Conservation (phyloP, 208 protist species). For the Leishmania lainsoni region DNA sequence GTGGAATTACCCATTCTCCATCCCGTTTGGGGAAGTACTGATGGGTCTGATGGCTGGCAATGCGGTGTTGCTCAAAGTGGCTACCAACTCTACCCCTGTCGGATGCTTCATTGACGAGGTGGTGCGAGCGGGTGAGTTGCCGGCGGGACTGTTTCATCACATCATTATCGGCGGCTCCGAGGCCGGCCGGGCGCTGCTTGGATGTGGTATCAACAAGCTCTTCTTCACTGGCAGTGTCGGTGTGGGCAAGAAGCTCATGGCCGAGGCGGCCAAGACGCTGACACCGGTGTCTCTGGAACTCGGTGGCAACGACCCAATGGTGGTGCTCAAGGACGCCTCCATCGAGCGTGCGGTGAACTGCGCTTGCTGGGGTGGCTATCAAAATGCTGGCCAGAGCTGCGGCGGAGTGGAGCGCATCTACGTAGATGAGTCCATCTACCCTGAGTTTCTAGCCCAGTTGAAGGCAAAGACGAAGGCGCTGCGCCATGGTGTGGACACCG, state of each 20-base stretch:
- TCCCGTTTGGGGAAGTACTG: slow-evolving; percentile 83
- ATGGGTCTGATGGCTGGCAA: slow-evolving; percentile 89
- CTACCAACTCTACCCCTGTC: slow-evolving; percentile 52
- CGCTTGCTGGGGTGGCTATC: slow-evolving; percentile 77
- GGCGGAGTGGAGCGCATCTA: slow-evolving; percentile 77
- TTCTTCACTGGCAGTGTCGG: slow-evolving; percentile 87
- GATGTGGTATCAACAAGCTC: slow-evolving; percentile 67
- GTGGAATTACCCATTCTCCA: slow-evolving; percentile 89
- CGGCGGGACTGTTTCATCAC: slow-evolving; percentile 67
- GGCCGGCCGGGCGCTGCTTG: slow-evolving; percentile 46
- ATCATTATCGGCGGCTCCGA: slow-evolving; percentile 49
- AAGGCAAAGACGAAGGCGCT: slow-evolving; percentile 71
- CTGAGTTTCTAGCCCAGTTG: slow-evolving; percentile 64
- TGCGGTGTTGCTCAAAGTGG: slow-evolving; percentile 77
- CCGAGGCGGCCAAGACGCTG: slow-evolving; percentile 69
- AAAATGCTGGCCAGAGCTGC: slow-evolving; percentile 87
- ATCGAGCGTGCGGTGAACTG: slow-evolving; percentile 85
- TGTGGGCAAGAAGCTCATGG: slow-evolving; percentile 81
- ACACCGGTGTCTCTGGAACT: slow-evolving; percentile 84
- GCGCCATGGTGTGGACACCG: slow-evolving; percentile 64
- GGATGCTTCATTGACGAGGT: slow-evolving; percentile 74
- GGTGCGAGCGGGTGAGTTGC: slow-evolving; percentile 55
- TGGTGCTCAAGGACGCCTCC: slow-evolving; percentile 75
- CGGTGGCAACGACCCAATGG: slow-evolving; percentile 85
- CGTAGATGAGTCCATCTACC: slow-evolving; percentile 74